Evolutionary conservation across 441 rosid species (phyloP), one percentile per base, ranked within the genome.

Genomic region (Eutrema salsugineum): DNA sequence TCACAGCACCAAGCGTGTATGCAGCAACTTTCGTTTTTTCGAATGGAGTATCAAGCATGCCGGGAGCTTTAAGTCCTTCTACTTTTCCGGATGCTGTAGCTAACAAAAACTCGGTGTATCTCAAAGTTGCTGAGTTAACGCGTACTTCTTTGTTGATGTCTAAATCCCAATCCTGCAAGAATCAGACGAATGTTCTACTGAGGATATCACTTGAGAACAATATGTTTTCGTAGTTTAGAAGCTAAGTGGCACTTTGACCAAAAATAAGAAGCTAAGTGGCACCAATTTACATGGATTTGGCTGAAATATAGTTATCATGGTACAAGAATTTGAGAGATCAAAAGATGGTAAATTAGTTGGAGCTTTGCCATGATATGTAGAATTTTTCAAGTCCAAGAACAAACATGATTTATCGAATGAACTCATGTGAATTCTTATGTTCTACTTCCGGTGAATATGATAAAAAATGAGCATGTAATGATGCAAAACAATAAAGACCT

Each of bases 31-130:
- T 94, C 28, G 99, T 90, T 84, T 83, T 89, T 71, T 92, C 97
- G 79, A 94, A 92, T 49, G 99, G 98, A 57, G 99, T 90, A 61
- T 90, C 90, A 71, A 94, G 93, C 80, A 86, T 87, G 49, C 94
- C 97, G 1, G 89, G 94, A 84, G 90, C 96, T 83, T 91, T 90
- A 48, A 84, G 82, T 66, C 97, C 99, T 81, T 86, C 99, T 60
- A 92, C 86, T 80, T 89, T 92, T 73, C 99, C 99, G 11, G 97
- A 89, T 53, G 97, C 93, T 65, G 99, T 95, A 56, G 97, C 94
- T 72, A 91, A 64, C 83, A 95, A 84, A 82, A 95, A 95, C 65
- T 91, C 91, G 12, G 90, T 91, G 78, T 91, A 91, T 83, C 73
- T 91, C 56, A 77, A 72, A 40, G 97, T 93, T 61, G 97, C 97